Conservation (phyloP, 768 basidiomycete genomes). For the Serendipita sp. region DNA sequence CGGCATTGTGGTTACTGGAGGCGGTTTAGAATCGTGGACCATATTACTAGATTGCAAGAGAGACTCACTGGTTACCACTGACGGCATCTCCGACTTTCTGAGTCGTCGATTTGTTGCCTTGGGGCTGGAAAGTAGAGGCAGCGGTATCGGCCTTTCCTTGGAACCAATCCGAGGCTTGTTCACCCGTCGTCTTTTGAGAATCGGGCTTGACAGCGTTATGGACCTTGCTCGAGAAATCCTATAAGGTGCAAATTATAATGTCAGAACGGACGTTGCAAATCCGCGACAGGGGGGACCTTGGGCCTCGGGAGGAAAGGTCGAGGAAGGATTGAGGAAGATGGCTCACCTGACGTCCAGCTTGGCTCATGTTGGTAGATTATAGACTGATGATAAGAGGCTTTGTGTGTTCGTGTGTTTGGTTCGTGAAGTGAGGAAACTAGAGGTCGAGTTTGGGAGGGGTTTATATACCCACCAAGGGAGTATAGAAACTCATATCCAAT, state of each 20-base stretch:
- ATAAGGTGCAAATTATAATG: background rate
- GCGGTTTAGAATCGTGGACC: too few relatives aligned
- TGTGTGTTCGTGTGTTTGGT: background rate
- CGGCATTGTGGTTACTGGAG: background rate
- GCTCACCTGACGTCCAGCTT: background rate
- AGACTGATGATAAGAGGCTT: too few relatives aligned
- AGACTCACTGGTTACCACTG: constrained; percentile 33
- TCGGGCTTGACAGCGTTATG: constrained; percentile 12
- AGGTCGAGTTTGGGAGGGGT: background rate
- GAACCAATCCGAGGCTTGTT: constrained; percentile 47
- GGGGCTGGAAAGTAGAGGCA: constrained; percentile 14
- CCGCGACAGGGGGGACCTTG: background rate
- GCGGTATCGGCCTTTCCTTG: constrained; percentile 12
- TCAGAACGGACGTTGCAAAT: background rate
- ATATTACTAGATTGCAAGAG: constrained; percentile 21
- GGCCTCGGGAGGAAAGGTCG: too few relatives aligned
- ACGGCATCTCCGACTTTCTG: constrained; percentile 35
- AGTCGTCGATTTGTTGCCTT: constrained; percentile 30
- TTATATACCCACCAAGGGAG: background rate
- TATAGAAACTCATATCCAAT: background rate
- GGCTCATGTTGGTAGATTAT: background rate
- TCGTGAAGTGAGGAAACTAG: background rate
- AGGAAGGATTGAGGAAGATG: too few relatives aligned
- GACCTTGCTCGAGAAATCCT: background rate
- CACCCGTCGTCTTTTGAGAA: constrained; percentile 14